Percentiles rank a stretch among this genome's conserved stretches.
Conservation (phyloP, 345 rosid species). For the Populus pruinosa region DNA sequence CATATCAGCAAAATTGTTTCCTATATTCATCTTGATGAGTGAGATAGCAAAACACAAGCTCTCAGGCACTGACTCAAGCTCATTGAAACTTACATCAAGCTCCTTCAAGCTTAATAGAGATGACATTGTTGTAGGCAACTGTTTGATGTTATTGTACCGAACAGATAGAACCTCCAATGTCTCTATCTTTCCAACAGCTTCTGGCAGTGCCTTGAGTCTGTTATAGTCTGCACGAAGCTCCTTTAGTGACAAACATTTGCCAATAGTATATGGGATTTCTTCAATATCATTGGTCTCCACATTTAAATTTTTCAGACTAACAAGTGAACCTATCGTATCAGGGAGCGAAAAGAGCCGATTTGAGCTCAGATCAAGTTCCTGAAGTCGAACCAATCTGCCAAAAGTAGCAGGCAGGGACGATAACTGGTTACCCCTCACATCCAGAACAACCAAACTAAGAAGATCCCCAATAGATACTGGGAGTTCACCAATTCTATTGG, state of each 20-base stretch:
- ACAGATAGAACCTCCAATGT: slow-evolving; percentile 70
- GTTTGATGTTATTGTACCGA: slow-evolving; percentile 84
- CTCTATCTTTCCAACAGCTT: slow-evolving; percentile 85
- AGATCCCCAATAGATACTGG: slow-evolving; percentile 82
- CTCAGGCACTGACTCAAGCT: slow-evolving; percentile 94
- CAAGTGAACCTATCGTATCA: slow-evolving; percentile 66
- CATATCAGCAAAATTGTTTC: slow-evolving; percentile 92
- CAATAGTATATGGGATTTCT: slow-evolving; percentile 79
- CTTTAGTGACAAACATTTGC: slow-evolving; percentile 59
- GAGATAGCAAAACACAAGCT: slow-evolving; percentile 81
- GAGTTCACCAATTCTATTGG: slow-evolving; percentile 65
- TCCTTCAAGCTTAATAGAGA: slow-evolving; percentile 70
- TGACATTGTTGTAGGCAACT: slow-evolving; percentile 88
- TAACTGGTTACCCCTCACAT: slow-evolving; percentile 76
- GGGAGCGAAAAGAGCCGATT: slow-evolving; percentile 63
- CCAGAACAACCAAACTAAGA: slow-evolving; percentile 53
- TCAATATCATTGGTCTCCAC: slow-evolving; percentile 84
- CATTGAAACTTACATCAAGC: slow-evolving; percentile 92
- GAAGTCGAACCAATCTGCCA: slow-evolving; percentile 59
- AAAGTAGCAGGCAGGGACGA: slow-evolving; percentile 61
- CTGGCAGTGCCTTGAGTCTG: slow-evolving; percentile 94
- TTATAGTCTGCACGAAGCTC: slow-evolving; percentile 89
- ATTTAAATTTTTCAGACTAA: slow-evolving; percentile 55
- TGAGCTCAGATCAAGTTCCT: slow-evolving; percentile 88
- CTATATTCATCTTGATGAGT: slow-evolving; percentile 82